Evolutionary conservation across 2,329 filamentous ascomycete species (phyloP).

Genomic region (Diplocarpon mali): DNA sequence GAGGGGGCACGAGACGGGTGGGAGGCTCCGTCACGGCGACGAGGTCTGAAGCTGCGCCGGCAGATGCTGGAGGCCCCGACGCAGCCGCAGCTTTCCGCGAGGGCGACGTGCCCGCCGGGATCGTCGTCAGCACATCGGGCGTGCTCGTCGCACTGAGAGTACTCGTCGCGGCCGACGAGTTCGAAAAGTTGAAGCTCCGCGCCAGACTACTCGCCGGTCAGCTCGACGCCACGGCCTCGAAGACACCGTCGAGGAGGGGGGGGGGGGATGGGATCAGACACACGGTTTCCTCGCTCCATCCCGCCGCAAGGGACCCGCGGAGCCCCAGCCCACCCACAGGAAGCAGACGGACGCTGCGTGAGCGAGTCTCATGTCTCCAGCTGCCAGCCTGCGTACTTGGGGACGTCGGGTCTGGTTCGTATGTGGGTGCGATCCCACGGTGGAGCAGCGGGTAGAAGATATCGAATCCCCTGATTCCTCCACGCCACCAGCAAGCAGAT

Average conservation of each 20-base stretch:
- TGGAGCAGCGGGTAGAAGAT: too few species aligned
- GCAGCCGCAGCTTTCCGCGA: not conserved
- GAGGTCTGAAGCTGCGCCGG: conserved; percentile 1
- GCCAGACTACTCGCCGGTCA: conserved; percentile 4
- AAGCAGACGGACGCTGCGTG: too few species aligned
- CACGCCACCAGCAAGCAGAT: too few species aligned
- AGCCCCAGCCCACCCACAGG: too few species aligned
- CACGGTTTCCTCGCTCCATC: conserved; percentile 16
- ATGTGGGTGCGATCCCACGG: too few species aligned
- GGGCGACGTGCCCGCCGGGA: not conserved
- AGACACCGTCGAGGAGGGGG: too few species aligned
- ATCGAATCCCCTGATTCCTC: too few species aligned
- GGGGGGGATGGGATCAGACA: not conserved
- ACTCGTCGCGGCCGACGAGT: conserved; percentile 6
- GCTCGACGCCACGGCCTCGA: not conserved
- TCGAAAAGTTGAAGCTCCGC: conserved; percentile 11
- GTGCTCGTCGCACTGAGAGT: not conserved
- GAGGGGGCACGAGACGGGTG: not conserved
- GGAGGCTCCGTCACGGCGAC: not conserved
- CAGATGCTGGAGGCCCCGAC: not conserved
- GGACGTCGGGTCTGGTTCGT: too few species aligned
- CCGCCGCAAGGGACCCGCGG: not conserved
- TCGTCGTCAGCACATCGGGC: conserved; percentile 5
- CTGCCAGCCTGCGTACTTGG: too few species aligned
- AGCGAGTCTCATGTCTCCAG: too few species aligned